Evolutionary conservation across 192 early-diverging fungal genomes (phyloP).

Genomic region (Mortierella claussenii): DNA sequence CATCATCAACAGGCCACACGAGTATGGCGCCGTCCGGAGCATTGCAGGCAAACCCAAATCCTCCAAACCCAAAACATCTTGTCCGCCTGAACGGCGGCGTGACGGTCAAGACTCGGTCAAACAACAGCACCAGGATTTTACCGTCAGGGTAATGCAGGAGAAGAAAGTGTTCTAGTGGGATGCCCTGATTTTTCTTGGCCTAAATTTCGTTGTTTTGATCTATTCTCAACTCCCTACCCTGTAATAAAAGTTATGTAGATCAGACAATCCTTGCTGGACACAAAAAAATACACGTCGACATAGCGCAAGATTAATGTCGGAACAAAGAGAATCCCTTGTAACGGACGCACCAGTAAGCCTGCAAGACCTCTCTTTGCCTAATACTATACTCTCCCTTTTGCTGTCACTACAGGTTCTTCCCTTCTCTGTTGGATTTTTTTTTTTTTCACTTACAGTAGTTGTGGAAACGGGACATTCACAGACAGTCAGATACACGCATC

Average conservation of each 20-base stretch:
- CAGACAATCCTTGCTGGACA: not conserved
- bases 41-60: conserved; percentile 34
- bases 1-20: conserved; percentile 36
- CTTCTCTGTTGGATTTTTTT: too few relatives aligned
- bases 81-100: not conserved
- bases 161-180: not conserved
- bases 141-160: not conserved
- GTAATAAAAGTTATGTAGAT: not conserved
- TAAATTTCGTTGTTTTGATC: not conserved
- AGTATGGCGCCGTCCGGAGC: conserved; percentile 28
- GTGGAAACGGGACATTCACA: too few relatives aligned
- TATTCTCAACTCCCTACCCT: not conserved
- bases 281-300: too few relatives aligned
- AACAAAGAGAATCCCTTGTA: too few relatives aligned
- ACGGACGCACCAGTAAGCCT: too few relatives aligned
- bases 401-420: too few relatives aligned
- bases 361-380: too few relatives aligned
- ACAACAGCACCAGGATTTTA: not conserved
- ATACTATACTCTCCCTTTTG: too few relatives aligned
- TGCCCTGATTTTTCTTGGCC: not conserved
- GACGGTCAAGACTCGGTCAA: not conserved
- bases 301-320: too few relatives aligned
- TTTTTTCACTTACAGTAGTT: too few relatives aligned
- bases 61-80: not conserved
- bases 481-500: too few relatives aligned